A percentile compares a stretch with the other conserved stretches of the same genome.
Evolutionary conservation across 2,329 filamentous ascomycete genomes (phyloP).

Genomic region (Seiridium unicorne): DNA sequence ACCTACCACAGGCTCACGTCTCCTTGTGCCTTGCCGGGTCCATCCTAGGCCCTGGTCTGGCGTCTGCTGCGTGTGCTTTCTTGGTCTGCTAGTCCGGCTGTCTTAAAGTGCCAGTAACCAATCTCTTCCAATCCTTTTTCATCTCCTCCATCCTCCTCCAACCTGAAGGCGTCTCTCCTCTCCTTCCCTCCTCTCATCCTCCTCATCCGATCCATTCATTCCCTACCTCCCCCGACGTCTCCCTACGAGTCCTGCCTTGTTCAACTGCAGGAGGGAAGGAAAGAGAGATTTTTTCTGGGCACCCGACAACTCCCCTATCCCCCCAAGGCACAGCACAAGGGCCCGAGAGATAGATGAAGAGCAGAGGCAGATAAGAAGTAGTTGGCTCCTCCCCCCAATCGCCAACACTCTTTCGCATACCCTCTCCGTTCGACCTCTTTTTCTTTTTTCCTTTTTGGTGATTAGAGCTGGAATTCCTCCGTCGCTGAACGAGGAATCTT

Average conservation of each 20-base stretch:
- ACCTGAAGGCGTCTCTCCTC: slow-evolving; percentile 43
- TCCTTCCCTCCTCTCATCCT: slow-evolving; percentile 32
- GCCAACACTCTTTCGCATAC: slow-evolving; percentile 3
- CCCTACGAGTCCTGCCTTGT: slow-evolving; percentile 41
- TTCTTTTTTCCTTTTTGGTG: slow-evolving; percentile 12
- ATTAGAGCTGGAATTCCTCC: slow-evolving; percentile 29
- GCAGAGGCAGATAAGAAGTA: slow-evolving; percentile 17
- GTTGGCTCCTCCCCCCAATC: slow-evolving; percentile 21
- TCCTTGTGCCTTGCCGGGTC: slow-evolving; percentile 8
- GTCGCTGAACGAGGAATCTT: slow-evolving; percentile 25
- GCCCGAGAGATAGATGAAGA: slow-evolving; percentile 21
- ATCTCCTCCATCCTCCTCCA: slow-evolving; percentile 52
- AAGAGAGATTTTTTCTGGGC: slow-evolving; percentile 21
- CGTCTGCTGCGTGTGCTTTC: slow-evolving; percentile 7
- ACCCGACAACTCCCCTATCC: neutral
- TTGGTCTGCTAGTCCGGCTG: slow-evolving; percentile 19
- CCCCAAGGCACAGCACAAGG: slow-evolving; percentile 10
- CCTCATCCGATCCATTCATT: slow-evolving; percentile 53
- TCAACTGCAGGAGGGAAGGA: slow-evolving; percentile 29
- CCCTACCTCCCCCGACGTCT: slow-evolving; percentile 38
- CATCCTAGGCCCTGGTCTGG: slow-evolving; percentile 9
- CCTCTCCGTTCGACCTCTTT: neutral
- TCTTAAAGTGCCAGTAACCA: slow-evolving; percentile 43
- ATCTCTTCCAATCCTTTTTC: slow-evolving; percentile 57
- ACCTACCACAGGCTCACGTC: slow-evolving; percentile 6